Conservation (phyloP, 2,329 filamentous ascomycete genomes). For the Fusarium marasasianum region DNA sequence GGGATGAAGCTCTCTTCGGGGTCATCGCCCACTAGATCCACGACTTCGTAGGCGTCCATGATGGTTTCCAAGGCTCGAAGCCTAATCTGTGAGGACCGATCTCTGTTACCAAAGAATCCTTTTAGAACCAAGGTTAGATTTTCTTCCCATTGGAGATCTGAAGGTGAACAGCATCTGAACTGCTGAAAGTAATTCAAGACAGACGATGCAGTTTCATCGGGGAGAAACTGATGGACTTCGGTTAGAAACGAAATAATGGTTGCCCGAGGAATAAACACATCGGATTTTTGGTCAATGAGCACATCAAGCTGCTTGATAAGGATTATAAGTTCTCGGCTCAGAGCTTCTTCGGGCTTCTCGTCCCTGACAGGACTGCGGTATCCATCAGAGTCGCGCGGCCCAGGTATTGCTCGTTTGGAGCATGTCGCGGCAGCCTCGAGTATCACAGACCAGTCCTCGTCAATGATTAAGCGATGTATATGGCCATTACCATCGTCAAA, state of each 20-base stretch:
- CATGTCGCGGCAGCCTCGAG: slow-evolving; percentile 69
- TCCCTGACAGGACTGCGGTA: slow-evolving; percentile 39
- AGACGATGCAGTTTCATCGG: slow-evolving; percentile 70
- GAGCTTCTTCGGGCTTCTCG: slow-evolving; percentile 48
- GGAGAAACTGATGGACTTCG: slow-evolving; percentile 67
- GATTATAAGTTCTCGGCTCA: slow-evolving; percentile 54
- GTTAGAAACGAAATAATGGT: slow-evolving; percentile 74
- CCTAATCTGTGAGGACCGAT: slow-evolving; percentile 69
- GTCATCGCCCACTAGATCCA: slow-evolving; percentile 67
- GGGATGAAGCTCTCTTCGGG: slow-evolving; percentile 66
- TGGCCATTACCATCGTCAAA: slow-evolving; percentile 63
- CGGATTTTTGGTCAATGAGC: slow-evolving; percentile 54
- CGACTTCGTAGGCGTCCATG: slow-evolving; percentile 66
- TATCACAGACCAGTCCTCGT: slow-evolving; percentile 73
- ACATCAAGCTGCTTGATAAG: slow-evolving; percentile 61
- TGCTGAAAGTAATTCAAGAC: slow-evolving; percentile 75
- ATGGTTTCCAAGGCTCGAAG: slow-evolving; percentile 69
- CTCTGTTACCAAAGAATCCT: slow-evolving; percentile 70
- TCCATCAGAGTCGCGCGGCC: slow-evolving; percentile 41
- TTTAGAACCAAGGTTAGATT: slow-evolving; percentile 69
- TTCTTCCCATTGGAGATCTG: slow-evolving; percentile 72
- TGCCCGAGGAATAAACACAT: slow-evolving; percentile 70
- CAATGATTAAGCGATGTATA: slow-evolving; percentile 65
- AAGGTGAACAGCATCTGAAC: slow-evolving; percentile 76
- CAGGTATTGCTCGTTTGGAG: slow-evolving; percentile 47